Base-by-base conservation (phyloP, 2,329 filamentous ascomycete species). In the Diaporthe caulivora region DNA sequence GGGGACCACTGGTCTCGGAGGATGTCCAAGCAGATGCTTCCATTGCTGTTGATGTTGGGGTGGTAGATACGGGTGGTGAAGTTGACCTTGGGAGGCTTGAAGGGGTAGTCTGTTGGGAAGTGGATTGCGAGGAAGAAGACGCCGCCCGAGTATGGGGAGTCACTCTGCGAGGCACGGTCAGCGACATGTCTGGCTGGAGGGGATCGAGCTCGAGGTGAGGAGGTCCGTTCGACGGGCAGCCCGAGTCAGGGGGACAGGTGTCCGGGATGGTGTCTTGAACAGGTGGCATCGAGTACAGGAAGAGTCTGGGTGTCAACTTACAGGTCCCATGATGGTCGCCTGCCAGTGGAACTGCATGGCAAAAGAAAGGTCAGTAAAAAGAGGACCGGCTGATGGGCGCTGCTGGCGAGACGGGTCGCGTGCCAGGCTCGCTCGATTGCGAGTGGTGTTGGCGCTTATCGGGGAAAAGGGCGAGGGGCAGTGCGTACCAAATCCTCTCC, bases 71-170 rank as follows among this genome's bases (percentile, higher is more conserved):
- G 94, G 78, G 97, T 99, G 80, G 95, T 98, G 91, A 99, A 99
- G 93, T 98, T 98, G 87, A 99, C 95, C 92, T 99, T 99, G 80
- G 97, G 97, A 76, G 97, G 97, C 93, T 99, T 99, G 91, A 99
- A 99, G 54, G 97, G 97, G 87, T 99, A 99, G 90, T 99, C 97
- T 90, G 97, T 99, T 79, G 97, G 97, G 90, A 99, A 98, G 87
- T 98, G 95, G 83, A 99, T 99, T 79, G 94, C 93, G 78, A 99
- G 91, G 92, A 99, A 99, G 91, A 99, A 99, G 80, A 99, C 96
- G 82, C 97, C 97, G 84, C 96, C 95, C 67, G 95, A 95, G 90
- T 98, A 99, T 84, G 97, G 97, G 82, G 95, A 98, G 86, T 98
- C 97, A 84, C 93, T 90, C 95, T 97, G 80, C 75, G 40, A n/a